Base-by-base conservation (phyloP, 495 filamentous ascomycete genomes). In the Aspergillus bertholletiae region DNA sequence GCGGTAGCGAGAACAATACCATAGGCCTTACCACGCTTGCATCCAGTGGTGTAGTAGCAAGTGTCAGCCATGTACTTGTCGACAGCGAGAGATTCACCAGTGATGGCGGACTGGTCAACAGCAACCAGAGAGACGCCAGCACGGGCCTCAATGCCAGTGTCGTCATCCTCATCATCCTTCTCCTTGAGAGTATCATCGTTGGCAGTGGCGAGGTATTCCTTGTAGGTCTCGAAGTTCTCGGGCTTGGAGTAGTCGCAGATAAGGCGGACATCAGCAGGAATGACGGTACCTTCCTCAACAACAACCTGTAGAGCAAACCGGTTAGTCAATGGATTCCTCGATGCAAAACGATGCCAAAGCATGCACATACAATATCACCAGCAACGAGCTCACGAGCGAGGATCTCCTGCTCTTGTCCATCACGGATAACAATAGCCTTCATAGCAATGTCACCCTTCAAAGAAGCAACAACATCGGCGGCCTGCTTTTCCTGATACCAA, bases 401-500 rank as follows among this genome's bases (percentile, higher is more conserved):
- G 68, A 91, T 89, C 55, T 85, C 81, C 63, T 85, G 73, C 71
- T 90, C 85, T 46, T 76, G 71, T 53, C 88, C 87, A 69, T 90
- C 78, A 61, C 88, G 87, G 56, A 90, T 67, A 62, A 89, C 86
- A 61, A 75, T 73, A 49, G 86, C 83, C 69, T 82, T 85, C 85
- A 92, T 88, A 55, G 88, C 88, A 68, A 92, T 92, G 63, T 91
- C 88, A 77, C 88, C 88, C 75, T 90, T 90, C 39, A 92, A 74
- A 54, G 76, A 82, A 52, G 87, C 87, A 55, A 92, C 88, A 61
- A 92, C 87, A 70, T 92, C 88, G 55, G 87, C 88, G 56, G 88
- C 88, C 74, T 90, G 87, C 74, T 90, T 91, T 71, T 92, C 88
- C 70, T 92, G 88, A 70, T 91, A 92, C 82, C 87, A 92, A 75